Conservation (phyloP, 2,329 filamentous ascomycete species). For the Fusarium guadeloupense region DNA sequence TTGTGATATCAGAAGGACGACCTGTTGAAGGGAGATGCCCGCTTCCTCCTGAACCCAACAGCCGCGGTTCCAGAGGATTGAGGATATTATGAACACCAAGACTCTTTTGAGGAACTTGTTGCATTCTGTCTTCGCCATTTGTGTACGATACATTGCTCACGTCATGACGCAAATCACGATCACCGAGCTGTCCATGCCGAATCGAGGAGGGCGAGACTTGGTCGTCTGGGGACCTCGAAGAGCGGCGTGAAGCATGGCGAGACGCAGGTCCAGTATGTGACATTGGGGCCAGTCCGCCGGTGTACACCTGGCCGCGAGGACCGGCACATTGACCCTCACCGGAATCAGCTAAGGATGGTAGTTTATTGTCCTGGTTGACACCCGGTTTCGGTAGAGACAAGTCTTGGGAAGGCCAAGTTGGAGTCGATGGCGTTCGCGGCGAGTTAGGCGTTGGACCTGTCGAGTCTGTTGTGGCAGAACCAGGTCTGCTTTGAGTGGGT, state of each 20-base stretch:
- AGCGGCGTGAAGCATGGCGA: constrained; percentile 63
- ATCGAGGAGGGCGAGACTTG: constrained; percentile 39
- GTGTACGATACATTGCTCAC: constrained; percentile 31
- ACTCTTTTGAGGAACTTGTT: constrained; percentile 40
- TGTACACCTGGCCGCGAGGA: constrained; percentile 59
- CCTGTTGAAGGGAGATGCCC: constrained; percentile 15
- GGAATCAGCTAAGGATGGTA: constrained; percentile 31
- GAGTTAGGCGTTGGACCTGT: constrained; percentile 48
- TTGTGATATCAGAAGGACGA: constrained; percentile 34
- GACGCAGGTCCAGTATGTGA: constrained; percentile 68
- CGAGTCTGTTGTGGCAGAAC: constrained; percentile 46
- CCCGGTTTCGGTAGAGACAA: constrained; percentile 33
- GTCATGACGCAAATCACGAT: constrained; percentile 39
- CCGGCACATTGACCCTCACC: constrained; percentile 65
- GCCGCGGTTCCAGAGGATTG: constrained; percentile 49
- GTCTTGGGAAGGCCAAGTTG: constrained; percentile 43
- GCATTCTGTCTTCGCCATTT: constrained; percentile 38
- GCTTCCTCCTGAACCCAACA: constrained; percentile 29
- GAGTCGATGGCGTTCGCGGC: constrained; percentile 49
- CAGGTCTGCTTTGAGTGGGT: constrained; percentile 45
- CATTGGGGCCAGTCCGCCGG: constrained; percentile 71
- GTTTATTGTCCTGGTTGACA: constrained; percentile 36
- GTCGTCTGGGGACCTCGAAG: constrained; percentile 56
- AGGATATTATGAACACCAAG: constrained; percentile 52
- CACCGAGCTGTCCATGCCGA: constrained; percentile 33